Percentiles rank a stretch among this genome's conserved stretches.
These are phyloP conservation scores for Scleroderma citrinum DNA, from an alignment of 768 basidiomycete genomes.

Conservation along the genomic window DNA sequence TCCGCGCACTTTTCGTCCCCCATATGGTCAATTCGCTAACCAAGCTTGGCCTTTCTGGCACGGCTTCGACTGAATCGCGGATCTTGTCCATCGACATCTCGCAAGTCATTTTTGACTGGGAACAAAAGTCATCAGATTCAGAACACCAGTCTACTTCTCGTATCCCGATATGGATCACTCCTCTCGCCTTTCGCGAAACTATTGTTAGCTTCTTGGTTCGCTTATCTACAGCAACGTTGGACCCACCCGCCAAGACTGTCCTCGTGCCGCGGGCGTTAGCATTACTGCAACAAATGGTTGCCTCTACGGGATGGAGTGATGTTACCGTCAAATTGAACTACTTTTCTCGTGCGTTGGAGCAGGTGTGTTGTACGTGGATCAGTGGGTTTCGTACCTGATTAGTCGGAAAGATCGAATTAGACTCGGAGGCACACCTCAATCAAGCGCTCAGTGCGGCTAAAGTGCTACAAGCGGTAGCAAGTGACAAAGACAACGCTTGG, in stretches of 20 bases:
- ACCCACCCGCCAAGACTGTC: slow-evolving; percentile 33
- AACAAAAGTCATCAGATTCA: slow-evolving; percentile 49
- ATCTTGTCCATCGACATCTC: slow-evolving; percentile 83
- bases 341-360: slow-evolving; percentile 80
- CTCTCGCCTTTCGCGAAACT: slow-evolving; percentile 76
- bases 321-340: slow-evolving; percentile 89
- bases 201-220: slow-evolving; percentile 96
- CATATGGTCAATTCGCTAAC: slow-evolving; percentile 88
- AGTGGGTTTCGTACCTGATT: slow-evolving; percentile 5
- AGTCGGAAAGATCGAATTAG: slow-evolving; percentile 59
- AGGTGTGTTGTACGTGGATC: slow-evolving; percentile 40
- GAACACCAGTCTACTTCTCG: slow-evolving; percentile 21
- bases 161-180: slow-evolving; percentile 57
- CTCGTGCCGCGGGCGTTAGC: slow-evolving; percentile 59
- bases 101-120: slow-evolving; percentile 93
- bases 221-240: slow-evolving; percentile 63
- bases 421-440: slow-evolving; percentile 53
- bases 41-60: slow-evolving; percentile 76
- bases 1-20: slow-evolving; percentile 86
- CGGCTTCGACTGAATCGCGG: slow-evolving; percentile 74
- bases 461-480: slow-evolving; percentile 80
- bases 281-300: slow-evolving; percentile 72
- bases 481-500: slow-evolving; percentile 83
- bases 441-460: slow-evolving; percentile 79
- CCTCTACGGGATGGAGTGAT: slow-evolving; percentile 82